Base-by-base conservation (phyloP, 2,329 filamentous ascomycete genomes). In the Fusarium sp. region DNA sequence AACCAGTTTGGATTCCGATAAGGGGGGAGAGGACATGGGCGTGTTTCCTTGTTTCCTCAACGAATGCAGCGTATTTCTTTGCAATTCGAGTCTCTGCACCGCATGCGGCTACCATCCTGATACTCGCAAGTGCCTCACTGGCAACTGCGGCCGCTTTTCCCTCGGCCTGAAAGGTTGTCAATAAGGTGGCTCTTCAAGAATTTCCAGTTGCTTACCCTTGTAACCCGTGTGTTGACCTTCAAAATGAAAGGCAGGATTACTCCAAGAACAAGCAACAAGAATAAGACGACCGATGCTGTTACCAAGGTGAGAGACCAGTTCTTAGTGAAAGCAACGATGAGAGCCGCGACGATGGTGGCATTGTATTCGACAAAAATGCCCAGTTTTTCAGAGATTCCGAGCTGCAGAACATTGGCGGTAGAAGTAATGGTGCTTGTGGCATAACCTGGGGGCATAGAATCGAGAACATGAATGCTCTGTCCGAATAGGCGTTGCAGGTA, bases 401-500 rank as follows among this genome's bases (percentile, higher is more conserved):
- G 82, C 80, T 92, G 91, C n/a, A 92, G 82, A 2, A 86, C 87
- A 78, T 92, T 92, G 69, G 90, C 88, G 2, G 90, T 90, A 2
- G 89, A 87, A 0, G 91, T 92, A 71, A 93, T 92, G 39, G 91
- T 91, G 16, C 86, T 87, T 0, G 90, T 90, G 0, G 89, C 88
- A n/a, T 88, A 85, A 2, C 91, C 91, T 1, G 90, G 84, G 0
- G 89, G 87, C 85, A 92, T 89, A 18, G 89, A 89, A 80, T 94
- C 92, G 52, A 94, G 89, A 39, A 92, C 90, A 70, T 92, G 89
- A 54, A 94, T 88, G 58, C 91, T 90, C 80, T 94, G 91, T 4
- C 85, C 83, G 59, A 95, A 90, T 6, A 94, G 86, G 43, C 87
- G 85, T 56, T 88, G 85, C 18, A 95, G 85, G 75, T 93, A 95